These are phyloP conservation scores for Alloteropsis semialata DNA, from an alignment of 176 grass and related monocot genomes.

Conservation along the genomic window DNA sequence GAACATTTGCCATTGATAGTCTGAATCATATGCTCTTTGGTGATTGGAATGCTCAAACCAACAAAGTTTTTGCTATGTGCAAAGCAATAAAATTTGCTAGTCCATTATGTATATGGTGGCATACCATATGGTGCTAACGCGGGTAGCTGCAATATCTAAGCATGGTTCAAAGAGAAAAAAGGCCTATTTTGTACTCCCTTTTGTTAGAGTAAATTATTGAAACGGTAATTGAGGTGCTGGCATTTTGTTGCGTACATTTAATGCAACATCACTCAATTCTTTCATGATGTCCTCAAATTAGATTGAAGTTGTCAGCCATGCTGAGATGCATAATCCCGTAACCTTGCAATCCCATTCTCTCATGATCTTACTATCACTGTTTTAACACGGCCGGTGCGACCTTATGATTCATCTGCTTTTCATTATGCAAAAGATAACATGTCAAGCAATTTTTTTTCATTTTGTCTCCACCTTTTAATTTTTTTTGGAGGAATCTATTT, in stretches of 20 bases:
- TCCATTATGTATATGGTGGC: too few species aligned
- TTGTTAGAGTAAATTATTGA: constrained; percentile 1
- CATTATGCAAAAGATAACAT: neutral
- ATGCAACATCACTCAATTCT: neutral
- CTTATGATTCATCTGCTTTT: neutral
- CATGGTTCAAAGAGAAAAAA: neutral
- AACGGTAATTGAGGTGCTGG: neutral
- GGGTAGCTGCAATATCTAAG: too few species aligned
- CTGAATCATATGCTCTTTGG: neutral
- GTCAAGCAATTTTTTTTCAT: neutral
- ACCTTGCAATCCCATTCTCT: constrained; percentile 1
- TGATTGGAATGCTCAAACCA: neutral
- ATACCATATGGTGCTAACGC: too few species aligned
- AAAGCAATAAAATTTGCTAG: too few species aligned
- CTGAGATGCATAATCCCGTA: constrained; percentile 1
- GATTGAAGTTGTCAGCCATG: neutral
- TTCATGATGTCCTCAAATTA: neutral
- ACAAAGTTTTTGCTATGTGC: too few species aligned
- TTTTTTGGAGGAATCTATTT: neutral
- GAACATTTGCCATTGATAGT: neutral
- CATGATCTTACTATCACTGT: neutral
- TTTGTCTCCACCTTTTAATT: neutral
- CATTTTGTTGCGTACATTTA: neutral
- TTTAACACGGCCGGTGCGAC: too few species aligned
- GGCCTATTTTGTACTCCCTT: neutral